Evolutionary conservation across 2,329 filamentous ascomycete species (phyloP).

Genomic region (Alternaria triticina): DNA sequence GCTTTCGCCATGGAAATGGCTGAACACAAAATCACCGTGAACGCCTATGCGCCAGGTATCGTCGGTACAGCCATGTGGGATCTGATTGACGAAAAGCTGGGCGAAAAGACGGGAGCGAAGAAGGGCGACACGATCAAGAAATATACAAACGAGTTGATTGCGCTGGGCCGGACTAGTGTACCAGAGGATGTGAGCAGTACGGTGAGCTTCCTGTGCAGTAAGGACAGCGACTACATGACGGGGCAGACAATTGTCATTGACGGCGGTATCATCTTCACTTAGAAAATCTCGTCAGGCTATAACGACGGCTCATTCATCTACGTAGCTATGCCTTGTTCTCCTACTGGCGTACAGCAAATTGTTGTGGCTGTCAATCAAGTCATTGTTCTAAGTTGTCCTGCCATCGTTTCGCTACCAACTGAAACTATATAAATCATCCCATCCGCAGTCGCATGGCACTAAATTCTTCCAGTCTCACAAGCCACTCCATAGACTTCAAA

Average conservation of each 20-base stretch:
- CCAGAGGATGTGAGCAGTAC: conserved; percentile 68
- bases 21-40: conserved; percentile 68
- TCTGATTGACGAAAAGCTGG: conserved; percentile 67
- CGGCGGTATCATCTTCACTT: conserved; percentile 62
- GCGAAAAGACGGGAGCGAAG: conserved; percentile 57
- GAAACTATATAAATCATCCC: too few species aligned
- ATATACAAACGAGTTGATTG: conserved; percentile 61
- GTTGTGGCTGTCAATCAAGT: too few species aligned
- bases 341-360: too few species aligned
- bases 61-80: conserved; percentile 74
- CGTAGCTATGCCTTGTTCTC: too few species aligned
- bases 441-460: too few species aligned
- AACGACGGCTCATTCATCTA: too few species aligned
- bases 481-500: too few species aligned
- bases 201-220: conserved; percentile 66
- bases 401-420: too few species aligned
- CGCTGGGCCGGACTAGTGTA: conserved; percentile 63
- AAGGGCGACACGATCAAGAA: conserved; percentile 64
- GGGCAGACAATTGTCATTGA: conserved; percentile 70
- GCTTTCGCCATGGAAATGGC: conserved; percentile 72
- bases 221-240: conserved; percentile 69
- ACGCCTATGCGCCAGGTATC: conserved; percentile 71
- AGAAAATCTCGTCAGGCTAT: too few species aligned
- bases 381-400: too few species aligned
- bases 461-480: too few species aligned